Evolutionary conservation across 352 stramenopile species (phyloP), one percentile per base, ranked within the genome.

Genomic region (Globisporangium heterothallicum): DNA sequence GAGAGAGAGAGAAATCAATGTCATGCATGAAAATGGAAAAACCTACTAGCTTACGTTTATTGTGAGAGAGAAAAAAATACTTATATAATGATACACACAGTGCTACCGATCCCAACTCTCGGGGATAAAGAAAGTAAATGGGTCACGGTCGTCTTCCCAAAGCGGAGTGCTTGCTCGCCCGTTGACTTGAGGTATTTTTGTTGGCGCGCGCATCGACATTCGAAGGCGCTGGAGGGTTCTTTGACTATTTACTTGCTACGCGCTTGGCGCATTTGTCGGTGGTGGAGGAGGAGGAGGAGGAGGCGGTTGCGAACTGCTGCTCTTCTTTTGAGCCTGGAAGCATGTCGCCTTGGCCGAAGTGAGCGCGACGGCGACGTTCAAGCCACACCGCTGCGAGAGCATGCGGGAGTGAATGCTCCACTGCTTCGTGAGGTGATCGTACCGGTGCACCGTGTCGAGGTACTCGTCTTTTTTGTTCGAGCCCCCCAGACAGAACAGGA

Each of bases 381-480:
- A 53, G 2, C 78, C 78, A 50, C 78, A 86, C 6, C 78, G 74
- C 41, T 86, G 78, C 5, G 65, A 61, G 32, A 66, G 58, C 74
- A 89, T 86, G 18, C 64, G 69, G 13, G 76, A 85, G 40, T 88
- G 70, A 9, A 69, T 47, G 21, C 62, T 74, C 79, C 79, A 90
- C 29, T 74, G 54, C 43, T 81, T 72, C 2, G 74, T 86, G 3
- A 90, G 57, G 19, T 71, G 58, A 41, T 90, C 79, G 40, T 77
- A 90, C 5, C 76, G 70, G 30, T 86, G 74, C 10, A 90, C 79
- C 8, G 71, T 65, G 44, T 85, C 72, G 43, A 88, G 40, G 42
- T 88, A 86, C 55, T 86, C 76, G 53, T 90, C 78, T 38, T 86
- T 85, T 50, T 85, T 83, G 58, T 86, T 86, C 25, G 79, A 86